Percentiles rank a stretch among this genome's conserved stretches.
phyloP scores from a whole-genome alignment of 768 basidiomycete genomes.

The Candolleomyces eurysporus region DNA sequence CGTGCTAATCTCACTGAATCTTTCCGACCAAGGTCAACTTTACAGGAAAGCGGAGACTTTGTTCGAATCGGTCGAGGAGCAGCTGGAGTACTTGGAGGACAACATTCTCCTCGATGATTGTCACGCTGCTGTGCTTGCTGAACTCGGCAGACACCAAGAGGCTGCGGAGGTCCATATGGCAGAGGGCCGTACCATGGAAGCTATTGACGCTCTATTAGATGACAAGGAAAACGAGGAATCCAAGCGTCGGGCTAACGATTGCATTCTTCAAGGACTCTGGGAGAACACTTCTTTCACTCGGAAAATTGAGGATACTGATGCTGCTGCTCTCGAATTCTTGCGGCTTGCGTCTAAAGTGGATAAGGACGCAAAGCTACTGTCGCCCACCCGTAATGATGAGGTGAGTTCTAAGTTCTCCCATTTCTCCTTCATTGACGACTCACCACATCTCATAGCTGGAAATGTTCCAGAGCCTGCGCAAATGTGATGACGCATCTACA shows the following conservation, averaged over 20 bases:
- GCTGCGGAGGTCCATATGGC: conserved; percentile 54
- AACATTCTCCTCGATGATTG: conserved; percentile 42
- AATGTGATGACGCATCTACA: conserved; percentile 13
- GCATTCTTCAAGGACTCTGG: conserved; percentile 47
- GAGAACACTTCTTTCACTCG: conserved; percentile 39
- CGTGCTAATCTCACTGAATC: too few species aligned
- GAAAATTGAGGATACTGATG: conserved; percentile 8
- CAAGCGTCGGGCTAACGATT: conserved; percentile 31
- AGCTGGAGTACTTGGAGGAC: conserved; percentile 54
- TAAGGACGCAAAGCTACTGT: conserved; percentile 9
- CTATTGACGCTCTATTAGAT: conserved; percentile 42
- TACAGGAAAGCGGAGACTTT: conserved; percentile 45
- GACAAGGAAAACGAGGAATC: conserved; percentile 27
- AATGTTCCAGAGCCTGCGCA: conserved; percentile 16
- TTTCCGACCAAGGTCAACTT: not conserved
- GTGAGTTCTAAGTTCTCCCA: not conserved
- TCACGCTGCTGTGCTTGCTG: conserved; percentile 42
- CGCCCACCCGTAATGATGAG: not conserved
- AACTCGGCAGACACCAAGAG: conserved; percentile 39
- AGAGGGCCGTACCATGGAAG: conserved; percentile 46
- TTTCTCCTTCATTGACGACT: conserved; percentile 3
- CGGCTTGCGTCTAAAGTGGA: not conserved
- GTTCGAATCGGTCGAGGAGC: conserved; percentile 51
- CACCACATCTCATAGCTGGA: too few species aligned
- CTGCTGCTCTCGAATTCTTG: not conserved